Evolutionary conservation across 495 filamentous ascomycete genomes (phyloP).

Genomic region (Aspergillus mulundensis): DNA sequence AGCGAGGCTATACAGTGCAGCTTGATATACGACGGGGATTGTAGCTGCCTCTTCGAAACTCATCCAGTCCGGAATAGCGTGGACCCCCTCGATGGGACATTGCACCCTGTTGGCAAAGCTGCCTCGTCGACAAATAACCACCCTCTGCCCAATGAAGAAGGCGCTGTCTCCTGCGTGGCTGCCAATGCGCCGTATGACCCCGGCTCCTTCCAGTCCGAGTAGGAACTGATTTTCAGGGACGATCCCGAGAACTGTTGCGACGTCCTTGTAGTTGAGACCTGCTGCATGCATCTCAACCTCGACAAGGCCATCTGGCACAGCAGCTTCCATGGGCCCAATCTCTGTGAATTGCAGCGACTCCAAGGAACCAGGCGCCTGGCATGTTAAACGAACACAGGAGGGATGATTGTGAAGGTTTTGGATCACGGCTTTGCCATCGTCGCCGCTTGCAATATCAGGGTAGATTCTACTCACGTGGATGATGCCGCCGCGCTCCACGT

Average conservation of each 20-base stretch:
- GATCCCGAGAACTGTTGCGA: not conserved
- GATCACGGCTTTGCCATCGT: not conserved
- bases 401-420: not conserved
- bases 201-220: not conserved
- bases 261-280: not conserved
- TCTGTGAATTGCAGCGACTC: not conserved
- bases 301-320: conserved; percentile 17
- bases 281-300: conserved; percentile 27
- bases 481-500: conserved; percentile 26
- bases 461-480: conserved; percentile 25
- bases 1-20: conserved; percentile 36
- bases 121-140: conserved; percentile 8
- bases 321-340: conserved; percentile 14
- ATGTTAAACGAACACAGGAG: not conserved
- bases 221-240: not conserved
- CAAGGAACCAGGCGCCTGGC: not conserved
- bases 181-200: not conserved
- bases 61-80: conserved; percentile 26
- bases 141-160: not conserved
- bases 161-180: not conserved
- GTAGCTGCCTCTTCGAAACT: conserved; percentile 41
- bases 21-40: conserved; percentile 38
- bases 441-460: conserved; percentile 15
- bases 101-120: conserved; percentile 24
- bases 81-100: conserved; percentile 18